Conservation (phyloP, 305 asterid species). For the Plantago coronopus region DNA sequence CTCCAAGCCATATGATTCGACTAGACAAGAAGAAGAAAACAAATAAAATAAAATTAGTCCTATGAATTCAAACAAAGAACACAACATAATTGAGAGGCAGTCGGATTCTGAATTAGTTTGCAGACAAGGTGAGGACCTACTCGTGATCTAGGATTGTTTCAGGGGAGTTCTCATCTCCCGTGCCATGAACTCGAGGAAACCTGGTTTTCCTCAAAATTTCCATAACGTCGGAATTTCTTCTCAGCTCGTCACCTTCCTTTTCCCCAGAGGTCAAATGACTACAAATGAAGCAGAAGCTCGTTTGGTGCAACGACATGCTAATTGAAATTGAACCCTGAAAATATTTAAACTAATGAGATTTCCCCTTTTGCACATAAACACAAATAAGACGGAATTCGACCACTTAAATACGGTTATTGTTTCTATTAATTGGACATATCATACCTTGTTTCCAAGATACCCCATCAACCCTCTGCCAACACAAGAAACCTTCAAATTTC, state of each 20-base stretch:
- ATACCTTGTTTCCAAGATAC: constrained; percentile 96
- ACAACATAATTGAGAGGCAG: constrained; percentile 10
- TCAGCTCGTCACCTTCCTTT: constrained; percentile 87
- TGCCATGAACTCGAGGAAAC: constrained; percentile 71
- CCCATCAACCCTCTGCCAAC: constrained; percentile 99
- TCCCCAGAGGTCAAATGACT: constrained; percentile 94
- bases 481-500: constrained; percentile 84
- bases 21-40: constrained; percentile 32
- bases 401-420: not conserved
- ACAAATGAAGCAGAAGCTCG: constrained; percentile 97
- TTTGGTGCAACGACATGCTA: constrained; percentile 97
- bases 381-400: constrained; percentile 7
- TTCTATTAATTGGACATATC: not conserved
- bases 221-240: constrained; percentile 93
- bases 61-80: not conserved
- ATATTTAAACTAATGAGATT: constrained; percentile 22
- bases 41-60: not conserved
- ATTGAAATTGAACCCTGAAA: constrained; percentile 97
- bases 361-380: constrained; percentile 13
- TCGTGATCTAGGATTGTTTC: constrained; percentile 93
- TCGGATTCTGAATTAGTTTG: constrained; percentile 10
- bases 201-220: constrained; percentile 91
- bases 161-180: constrained; percentile 74
- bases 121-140: constrained; percentile 35
- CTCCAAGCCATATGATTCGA: constrained; percentile 98